Evolutionary conservation across 176 grass and related monocot species (phyloP), one percentile per base, ranked within the genome.

Genomic region (Tillandsia leiboldiana): DNA sequence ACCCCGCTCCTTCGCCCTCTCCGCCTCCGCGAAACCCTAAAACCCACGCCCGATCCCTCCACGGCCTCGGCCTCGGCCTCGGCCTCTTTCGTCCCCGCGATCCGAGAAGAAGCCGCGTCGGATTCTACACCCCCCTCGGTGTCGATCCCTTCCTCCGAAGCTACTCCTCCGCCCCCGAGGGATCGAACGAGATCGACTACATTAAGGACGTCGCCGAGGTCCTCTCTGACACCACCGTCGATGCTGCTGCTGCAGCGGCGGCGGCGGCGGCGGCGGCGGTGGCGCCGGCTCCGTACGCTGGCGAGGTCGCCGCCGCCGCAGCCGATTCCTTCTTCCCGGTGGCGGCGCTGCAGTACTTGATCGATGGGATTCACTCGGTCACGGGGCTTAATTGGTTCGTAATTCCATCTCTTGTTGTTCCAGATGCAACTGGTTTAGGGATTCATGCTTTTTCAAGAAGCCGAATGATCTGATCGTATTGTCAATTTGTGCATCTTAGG

Each of bases 271-370:
- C n/a, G 11, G 67, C 4, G 11, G 57, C 49, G 9, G 57, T 79
- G 9, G 70, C 73, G 3, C 89, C 94, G 71, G 79, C 77, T 49
- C 77, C 94, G 29, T 92, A 90, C 70, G 83, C 87, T 7, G 94
- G 93, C 11, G 94, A 97, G 77, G 94, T 97, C 15, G 87, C 94
- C 1, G 89, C 94, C 1, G 94, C 94, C 18, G 94, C 94, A 8
- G 84, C 72, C 0, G 94, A 86, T 65, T 86, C 84, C 1, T 99
- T 86, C 65, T 20, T 74, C 57, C 86, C 87, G 8, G 82, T 93
- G 12, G 89, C 89, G 1, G 89, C 77, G 7, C 94, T 99, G 53
- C 94, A 99, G 79, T 82, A 93, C 74, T 9, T 99, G 23, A 93
- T 99, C 27, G 94, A 99, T 28, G 22, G 66, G 1, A 22, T 99